These are phyloP conservation scores for Candida tropicalis DNA, from an alignment of 1,139 yeast genomes.

Conservation along the genomic window DNA sequence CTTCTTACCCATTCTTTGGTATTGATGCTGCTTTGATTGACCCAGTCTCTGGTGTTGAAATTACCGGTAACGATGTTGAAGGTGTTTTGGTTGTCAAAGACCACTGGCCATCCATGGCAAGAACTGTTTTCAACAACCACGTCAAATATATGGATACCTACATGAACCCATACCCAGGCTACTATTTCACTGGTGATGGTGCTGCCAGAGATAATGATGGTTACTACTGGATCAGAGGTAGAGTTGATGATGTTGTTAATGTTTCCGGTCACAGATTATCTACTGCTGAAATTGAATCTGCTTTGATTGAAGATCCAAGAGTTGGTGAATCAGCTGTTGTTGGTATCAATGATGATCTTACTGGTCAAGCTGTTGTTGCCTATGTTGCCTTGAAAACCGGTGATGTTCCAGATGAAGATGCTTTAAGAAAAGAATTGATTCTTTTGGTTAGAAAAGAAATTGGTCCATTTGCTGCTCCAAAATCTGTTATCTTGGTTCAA, in stretches of 20 bases:
- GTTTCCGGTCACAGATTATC: conserved; percentile 81
- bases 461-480: conserved; percentile 86
- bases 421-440: conserved; percentile 66
- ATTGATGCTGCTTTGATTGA: conserved; percentile 69
- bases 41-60: conserved; percentile 70
- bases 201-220: conserved; percentile 81
- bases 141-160: conserved; percentile 70
- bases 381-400: conserved; percentile 66
- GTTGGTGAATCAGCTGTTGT: conserved; percentile 83
- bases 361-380: conserved; percentile 84
- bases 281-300: conserved; percentile 83
- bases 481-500: conserved; percentile 67
- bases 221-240: conserved; percentile 77
- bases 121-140: conserved; percentile 75
- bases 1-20: conserved; percentile 79
- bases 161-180: conserved; percentile 66
- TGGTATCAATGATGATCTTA: conserved; percentile 78
- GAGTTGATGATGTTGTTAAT: conserved; percentile 83
- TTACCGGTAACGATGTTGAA: conserved; percentile 63
- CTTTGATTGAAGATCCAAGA: conserved; percentile 66
- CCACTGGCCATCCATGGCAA: conserved; percentile 80
- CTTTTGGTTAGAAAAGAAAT: conserved; percentile 77
- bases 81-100: conserved; percentile 73
- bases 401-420: conserved; percentile 43
- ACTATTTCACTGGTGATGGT: conserved; percentile 81